Evolutionary conservation across 352 stramenopile species (phyloP), one percentile per base, ranked within the genome.

Genomic region (Pythium insidiosum): DNA sequence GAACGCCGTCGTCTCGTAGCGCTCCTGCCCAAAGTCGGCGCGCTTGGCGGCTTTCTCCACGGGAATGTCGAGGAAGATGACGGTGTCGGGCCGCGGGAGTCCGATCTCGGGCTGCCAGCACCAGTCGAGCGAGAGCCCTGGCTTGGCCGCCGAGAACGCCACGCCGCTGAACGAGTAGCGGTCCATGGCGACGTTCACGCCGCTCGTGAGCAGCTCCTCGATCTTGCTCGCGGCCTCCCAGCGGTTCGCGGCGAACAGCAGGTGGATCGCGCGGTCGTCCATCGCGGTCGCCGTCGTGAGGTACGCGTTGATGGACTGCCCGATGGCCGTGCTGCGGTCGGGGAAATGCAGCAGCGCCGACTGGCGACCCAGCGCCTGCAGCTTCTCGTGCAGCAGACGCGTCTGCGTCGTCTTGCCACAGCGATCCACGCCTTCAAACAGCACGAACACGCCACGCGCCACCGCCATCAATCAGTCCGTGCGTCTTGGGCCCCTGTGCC

Each of bases 381-480:
- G 53, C 2, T 52, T 39, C 25, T 97, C 59, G 25, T 93, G 73
- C 20, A 98, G 73, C 29, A 90, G 63, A 42, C 82, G 82, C n/a
- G 85, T 96, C 88, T 99, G 97, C 28, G 97, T 99, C 13, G 96
- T 99, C 78, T 99, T 99, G 50, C 97, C 97, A 66, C 95, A 98
- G 31, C 96, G 78, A 67, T 99, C 97, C 6, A 99, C 87, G 53
- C 97, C 97, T 71, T 99, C 97, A 51, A 99, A 94, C 21, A 99
- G 73, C 51, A 99, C 94, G 53, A 99, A 98, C 20, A 95, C 88
- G 23, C 96, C 97, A 39, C 97, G 91, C n/a, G 38, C 43, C 31
- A 29, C 20, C 6, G 37, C 21, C 26, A 28, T 35, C 7, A n/a
- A n/a, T 38, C 30, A 6, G 33, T 50, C 43, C n/a, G n/a, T n/a